Base-by-base conservation (phyloP, 2,329 filamentous ascomycete genomes). In the Aspergillus fumigatus region DNA sequence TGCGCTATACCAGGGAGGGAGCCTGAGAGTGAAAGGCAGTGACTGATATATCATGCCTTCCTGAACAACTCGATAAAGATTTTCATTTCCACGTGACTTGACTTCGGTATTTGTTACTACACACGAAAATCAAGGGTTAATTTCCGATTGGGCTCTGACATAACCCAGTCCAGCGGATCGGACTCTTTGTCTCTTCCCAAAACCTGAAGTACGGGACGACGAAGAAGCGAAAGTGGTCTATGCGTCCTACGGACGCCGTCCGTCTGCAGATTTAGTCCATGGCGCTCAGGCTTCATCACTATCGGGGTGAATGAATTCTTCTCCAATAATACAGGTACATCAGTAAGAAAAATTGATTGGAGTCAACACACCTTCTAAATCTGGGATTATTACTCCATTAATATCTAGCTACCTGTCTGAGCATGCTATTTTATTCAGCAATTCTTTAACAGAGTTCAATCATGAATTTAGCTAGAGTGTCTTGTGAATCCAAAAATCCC, bases 161-260 rank as follows among this genome's bases (percentile, higher is more conserved):
- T 45, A 23, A 23, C 61, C 64, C 64, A 65, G 63, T 57, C 64
- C 64, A 60, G 57, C 63, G 64, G 64, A 63, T 52, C 62, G 62
- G 62, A 50, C 53, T 57, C 49, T 27, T 55, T 50, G 61, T 59
- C 49, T 56, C 56, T 55, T 48, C 50, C 53, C n/a, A 40, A 26
- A 50, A 47, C 54, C 57, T 41, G 48, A 23, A 11, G 9, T 19
- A 50, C 19, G 48, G 26, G 48, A 35, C 11, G 4, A 26, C 9
- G 10, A 38, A 29, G 23, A 10, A 19, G 29, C 4, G 25, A n/a
- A 19, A 21, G 43, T 47, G 43, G 21, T 26, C 43, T 47, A 47
- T 47, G 43, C 43, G n/a, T 47, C 11, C 8, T 14, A 21, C 4
- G 11, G 11, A 14, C 21, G 11, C 25, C 19, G 8, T 25, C 25